Conservation (phyloP, 192 early-diverging fungal species). For the Coemansia sp. region DNA sequence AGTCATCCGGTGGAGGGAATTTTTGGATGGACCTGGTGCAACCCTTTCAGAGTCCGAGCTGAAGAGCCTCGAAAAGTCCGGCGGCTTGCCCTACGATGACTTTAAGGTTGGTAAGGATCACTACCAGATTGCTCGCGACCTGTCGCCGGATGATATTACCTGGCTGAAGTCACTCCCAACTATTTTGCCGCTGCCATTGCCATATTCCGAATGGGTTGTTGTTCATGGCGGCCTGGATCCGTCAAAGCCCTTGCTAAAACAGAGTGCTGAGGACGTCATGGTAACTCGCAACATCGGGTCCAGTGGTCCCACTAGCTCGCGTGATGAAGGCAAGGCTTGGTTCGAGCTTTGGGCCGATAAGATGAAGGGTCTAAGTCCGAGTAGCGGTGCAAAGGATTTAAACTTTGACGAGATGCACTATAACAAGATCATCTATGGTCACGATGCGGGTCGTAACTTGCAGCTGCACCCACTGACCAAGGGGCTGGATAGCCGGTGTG, state of each 20-base stretch:
- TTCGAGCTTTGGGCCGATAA: slow-evolving; percentile 47
- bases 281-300: slow-evolving; percentile 55
- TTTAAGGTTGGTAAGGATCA: slow-evolving; percentile 28
- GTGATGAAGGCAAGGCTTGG: slow-evolving; percentile 21
- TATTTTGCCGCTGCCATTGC: slow-evolving; percentile 53
- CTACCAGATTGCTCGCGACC: slow-evolving; percentile 40
- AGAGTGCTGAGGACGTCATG: slow-evolving; percentile 61
- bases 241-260: slow-evolving; percentile 40
- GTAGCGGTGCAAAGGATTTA: neutral
- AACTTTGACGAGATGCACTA: slow-evolving; percentile 29
- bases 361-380: slow-evolving; percentile 39
- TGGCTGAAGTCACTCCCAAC: slow-evolving; percentile 59
- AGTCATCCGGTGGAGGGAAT: slow-evolving; percentile 60
- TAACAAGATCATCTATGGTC: slow-evolving; percentile 63
- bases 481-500: slow-evolving; percentile 71
- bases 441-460: slow-evolving; percentile 62
- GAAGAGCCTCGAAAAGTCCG: slow-evolving; percentile 6
- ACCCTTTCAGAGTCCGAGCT: slow-evolving; percentile 9
- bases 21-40: slow-evolving; percentile 42
- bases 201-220: slow-evolving; percentile 54
- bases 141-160: slow-evolving; percentile 47
- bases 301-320: slow-evolving; percentile 13
- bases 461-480: slow-evolving; percentile 56
- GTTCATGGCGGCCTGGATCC: slow-evolving; percentile 70
- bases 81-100: slow-evolving; percentile 20